These are phyloP conservation scores for Gnomoniopsis sp. DNA, from an alignment of 2,329 filamentous ascomycete species.

Conservation along the genomic window DNA sequence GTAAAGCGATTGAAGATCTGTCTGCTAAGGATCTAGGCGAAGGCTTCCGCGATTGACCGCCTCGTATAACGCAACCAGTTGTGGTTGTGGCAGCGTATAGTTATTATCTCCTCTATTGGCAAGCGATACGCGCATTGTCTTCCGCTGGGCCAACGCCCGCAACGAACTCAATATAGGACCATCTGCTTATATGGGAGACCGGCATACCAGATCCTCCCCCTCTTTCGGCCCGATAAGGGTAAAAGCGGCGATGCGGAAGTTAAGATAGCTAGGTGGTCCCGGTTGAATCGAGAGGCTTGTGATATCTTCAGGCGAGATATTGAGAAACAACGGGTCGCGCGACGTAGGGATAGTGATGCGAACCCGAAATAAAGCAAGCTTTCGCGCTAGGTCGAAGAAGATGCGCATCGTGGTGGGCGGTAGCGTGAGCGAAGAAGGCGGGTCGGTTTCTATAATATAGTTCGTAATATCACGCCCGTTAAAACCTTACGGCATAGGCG, in stretches of 20 bases:
- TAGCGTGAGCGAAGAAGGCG: not conserved
- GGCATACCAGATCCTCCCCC: not conserved
- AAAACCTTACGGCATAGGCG: not conserved
- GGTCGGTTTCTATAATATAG: not conserved
- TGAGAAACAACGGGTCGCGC: not conserved
- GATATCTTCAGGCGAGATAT: not conserved
- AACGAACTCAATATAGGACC: not conserved
- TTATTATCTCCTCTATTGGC: not conserved
- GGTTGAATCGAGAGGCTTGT: not conserved
- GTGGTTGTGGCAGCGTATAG: too few species aligned
- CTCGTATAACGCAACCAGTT: not conserved
- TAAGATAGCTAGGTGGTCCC: not conserved
- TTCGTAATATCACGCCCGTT: not conserved
- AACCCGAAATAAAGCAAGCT: not conserved
- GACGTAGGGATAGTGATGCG: not conserved
- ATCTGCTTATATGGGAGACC: not conserved
- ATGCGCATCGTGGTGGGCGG: not conserved
- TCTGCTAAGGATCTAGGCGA: not conserved
- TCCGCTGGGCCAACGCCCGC: not conserved
- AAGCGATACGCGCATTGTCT: not conserved
- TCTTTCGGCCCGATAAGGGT: not conserved
- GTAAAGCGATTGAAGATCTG: not conserved
- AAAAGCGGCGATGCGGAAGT: not conserved
- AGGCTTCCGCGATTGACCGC: not conserved
- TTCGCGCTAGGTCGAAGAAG: not conserved